Percentiles rank a stretch among this genome's conserved stretches.
These are phyloP conservation scores for Tetragonia tetragonoides DNA, from an alignment of 148 eudicot species.

Conservation along the genomic window DNA sequence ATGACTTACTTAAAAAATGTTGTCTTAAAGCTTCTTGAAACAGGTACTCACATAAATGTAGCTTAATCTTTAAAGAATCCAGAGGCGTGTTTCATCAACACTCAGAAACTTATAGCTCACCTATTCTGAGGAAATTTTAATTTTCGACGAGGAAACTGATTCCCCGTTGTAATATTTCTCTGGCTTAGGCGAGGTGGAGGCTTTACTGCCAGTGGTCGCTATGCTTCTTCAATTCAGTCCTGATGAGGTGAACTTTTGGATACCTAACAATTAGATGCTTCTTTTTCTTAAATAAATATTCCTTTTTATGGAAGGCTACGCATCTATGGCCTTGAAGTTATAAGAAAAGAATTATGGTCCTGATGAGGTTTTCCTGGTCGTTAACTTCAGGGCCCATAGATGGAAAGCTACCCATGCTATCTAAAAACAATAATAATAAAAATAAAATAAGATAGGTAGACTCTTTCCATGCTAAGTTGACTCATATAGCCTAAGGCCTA, in stretches of 20 bases:
- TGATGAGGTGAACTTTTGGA: constrained; percentile 64
- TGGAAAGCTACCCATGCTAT: too few species aligned
- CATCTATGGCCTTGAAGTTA: too few species aligned
- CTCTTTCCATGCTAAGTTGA: too few species aligned
- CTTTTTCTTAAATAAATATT: too few species aligned
- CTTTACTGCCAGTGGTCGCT: constrained; percentile 87
- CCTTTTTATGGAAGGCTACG: too few species aligned
- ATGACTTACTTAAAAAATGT: constrained; percentile 97
- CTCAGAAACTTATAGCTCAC: background rate
- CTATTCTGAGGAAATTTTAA: constrained; percentile 5
- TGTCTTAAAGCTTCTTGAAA: constrained; percentile 91
- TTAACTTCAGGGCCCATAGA: too few species aligned
- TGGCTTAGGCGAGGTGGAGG: constrained; percentile 86
- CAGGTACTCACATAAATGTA: constrained; percentile 50
- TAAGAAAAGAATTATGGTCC: too few species aligned
- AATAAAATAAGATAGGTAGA: too few species aligned
- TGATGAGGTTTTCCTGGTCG: too few species aligned
- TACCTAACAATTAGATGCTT: constrained; percentile 8
- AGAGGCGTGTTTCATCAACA: background rate
- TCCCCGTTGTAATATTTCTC: constrained; percentile 11
- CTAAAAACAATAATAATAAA: too few species aligned
- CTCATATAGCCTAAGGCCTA: too few species aligned
- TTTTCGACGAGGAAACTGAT: background rate
- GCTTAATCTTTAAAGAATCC: constrained; percentile 1
- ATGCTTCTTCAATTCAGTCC: constrained; percentile 99